phyloP scores from a whole-genome alignment of 2,329 filamentous ascomycete species.

The Hypoxylon sp. region DNA sequence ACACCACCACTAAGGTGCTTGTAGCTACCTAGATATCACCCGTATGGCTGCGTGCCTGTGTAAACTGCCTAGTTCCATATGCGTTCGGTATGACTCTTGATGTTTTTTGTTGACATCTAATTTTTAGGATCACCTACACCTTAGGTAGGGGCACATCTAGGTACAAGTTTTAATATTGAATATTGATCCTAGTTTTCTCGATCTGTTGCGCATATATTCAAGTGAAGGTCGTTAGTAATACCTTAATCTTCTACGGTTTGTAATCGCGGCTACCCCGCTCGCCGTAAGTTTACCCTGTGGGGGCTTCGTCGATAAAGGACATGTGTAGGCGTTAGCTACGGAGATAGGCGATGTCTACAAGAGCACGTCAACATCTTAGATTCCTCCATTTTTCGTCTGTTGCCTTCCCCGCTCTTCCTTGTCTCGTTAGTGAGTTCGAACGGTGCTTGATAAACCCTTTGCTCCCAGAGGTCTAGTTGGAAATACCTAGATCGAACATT shows the following conservation, averaged over 20 bases:
- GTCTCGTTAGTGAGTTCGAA: background rate
- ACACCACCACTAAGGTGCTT: background rate
- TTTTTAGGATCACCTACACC: no score
- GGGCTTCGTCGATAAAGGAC: slow-evolving; percentile 20
- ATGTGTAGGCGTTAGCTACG: slow-evolving; percentile 5
- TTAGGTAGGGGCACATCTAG: no score
- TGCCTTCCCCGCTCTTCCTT: slow-evolving; percentile 37
- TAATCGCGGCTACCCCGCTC: slow-evolving; percentile 21
- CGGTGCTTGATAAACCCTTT: background rate
- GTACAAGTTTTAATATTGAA: no score
- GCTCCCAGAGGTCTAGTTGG: background rate
- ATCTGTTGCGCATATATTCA: no score
- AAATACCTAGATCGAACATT: background rate
- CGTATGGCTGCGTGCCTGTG: background rate
- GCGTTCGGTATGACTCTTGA: no score
- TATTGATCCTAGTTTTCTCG: no score
- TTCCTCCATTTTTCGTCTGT: background rate
- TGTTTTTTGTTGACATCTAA: no score
- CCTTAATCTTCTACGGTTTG: background rate
- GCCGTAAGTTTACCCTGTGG: slow-evolving; percentile 5
- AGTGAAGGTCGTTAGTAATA: no score
- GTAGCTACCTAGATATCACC: background rate
- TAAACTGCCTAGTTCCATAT: background rate
- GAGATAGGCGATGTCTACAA: slow-evolving; percentile 13
- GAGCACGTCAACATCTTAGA: slow-evolving; percentile 32